A percentile compares a stretch with the other conserved stretches of the same genome.
Conservation (phyloP, 192 early-diverging fungal genomes). For the Geosiphon pyriformis region DNA sequence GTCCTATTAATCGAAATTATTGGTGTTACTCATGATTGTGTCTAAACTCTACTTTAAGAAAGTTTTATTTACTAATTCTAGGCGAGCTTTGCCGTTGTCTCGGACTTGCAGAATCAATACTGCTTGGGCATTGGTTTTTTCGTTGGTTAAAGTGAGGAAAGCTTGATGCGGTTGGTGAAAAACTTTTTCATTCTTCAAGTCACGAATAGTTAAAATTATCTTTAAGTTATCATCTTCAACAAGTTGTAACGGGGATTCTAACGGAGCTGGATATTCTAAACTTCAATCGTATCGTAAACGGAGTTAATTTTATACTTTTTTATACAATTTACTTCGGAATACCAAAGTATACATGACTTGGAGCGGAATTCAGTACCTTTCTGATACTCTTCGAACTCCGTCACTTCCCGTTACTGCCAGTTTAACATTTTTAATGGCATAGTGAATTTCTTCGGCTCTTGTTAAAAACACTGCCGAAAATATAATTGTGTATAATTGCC, state of each 20-base stretch:
- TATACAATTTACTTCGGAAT: too few species aligned
- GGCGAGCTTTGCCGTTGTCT: constrained; percentile 20
- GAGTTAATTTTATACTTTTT: too few species aligned
- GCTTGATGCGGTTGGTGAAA: constrained; percentile 25
- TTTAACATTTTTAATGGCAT: constrained; percentile 1
- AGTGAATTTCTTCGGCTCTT: neutral
- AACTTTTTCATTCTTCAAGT: neutral
- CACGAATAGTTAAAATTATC: constrained; percentile 8
- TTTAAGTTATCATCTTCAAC: constrained; percentile 16
- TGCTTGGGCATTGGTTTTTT: constrained; percentile 12
- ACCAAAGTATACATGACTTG: too few species aligned
- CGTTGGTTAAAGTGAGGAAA: constrained; percentile 18
- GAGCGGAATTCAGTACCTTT: neutral
- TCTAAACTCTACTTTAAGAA: neutral
- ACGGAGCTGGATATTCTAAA: constrained; percentile 9
- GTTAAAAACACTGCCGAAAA: neutral
- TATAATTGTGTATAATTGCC: neutral
- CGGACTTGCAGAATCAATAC: constrained; percentile 15
- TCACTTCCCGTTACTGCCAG: neutral
- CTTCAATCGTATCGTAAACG: neutral
- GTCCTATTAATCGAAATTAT: neutral
- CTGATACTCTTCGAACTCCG: neutral
- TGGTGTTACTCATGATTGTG: neutral
- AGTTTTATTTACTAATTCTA: constrained; percentile 22
- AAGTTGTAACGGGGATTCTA: constrained; percentile 3